These are phyloP conservation scores for Apophysomyces trapeziformis DNA, from an alignment of 371 early-diverging fungal species.

Conservation along the genomic window DNA sequence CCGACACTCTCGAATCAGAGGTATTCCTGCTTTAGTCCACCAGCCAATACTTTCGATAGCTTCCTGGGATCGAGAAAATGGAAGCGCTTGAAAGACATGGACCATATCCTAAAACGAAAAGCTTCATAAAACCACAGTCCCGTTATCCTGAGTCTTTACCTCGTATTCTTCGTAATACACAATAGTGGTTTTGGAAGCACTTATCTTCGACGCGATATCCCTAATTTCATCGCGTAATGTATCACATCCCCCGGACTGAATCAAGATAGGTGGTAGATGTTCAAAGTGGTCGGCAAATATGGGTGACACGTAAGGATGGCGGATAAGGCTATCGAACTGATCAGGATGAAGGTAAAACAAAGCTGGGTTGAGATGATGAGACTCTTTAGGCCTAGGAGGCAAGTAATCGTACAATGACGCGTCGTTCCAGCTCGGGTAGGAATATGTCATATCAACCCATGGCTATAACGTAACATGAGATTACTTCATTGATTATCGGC, in stretches of 20 bases:
- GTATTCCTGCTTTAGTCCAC: constrained; percentile 36
- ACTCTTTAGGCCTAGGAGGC: constrained; percentile 29
- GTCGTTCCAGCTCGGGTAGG: constrained; percentile 39
- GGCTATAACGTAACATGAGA: constrained; percentile 30
- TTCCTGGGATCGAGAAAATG: constrained; percentile 48
- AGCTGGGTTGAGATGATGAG: constrained; percentile 33
- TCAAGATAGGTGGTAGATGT: constrained; percentile 56
- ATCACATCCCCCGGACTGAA: constrained; percentile 66
- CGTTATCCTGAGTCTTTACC: constrained; percentile 16
- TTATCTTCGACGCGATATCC: constrained; percentile 30
- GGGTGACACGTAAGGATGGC: constrained; percentile 51
- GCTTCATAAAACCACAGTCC: neutral
- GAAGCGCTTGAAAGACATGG: constrained; percentile 63
- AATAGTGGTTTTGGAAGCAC: constrained; percentile 31
- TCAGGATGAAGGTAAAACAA: constrained; percentile 38
- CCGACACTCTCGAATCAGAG: constrained; percentile 31
- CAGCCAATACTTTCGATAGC: constrained; percentile 52
- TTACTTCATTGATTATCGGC: neutral
- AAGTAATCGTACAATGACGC: constrained; percentile 37
- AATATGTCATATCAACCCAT: constrained; percentile 48
- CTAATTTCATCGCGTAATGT: constrained; percentile 61
- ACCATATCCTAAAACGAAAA: constrained; percentile 47
- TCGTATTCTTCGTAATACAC: constrained; percentile 46
- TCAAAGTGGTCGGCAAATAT: constrained; percentile 49
- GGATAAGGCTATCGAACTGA: constrained; percentile 19